Conservation (phyloP, 2,329 filamentous ascomycete genomes). For the Hymenoscyphus infarciens region DNA sequence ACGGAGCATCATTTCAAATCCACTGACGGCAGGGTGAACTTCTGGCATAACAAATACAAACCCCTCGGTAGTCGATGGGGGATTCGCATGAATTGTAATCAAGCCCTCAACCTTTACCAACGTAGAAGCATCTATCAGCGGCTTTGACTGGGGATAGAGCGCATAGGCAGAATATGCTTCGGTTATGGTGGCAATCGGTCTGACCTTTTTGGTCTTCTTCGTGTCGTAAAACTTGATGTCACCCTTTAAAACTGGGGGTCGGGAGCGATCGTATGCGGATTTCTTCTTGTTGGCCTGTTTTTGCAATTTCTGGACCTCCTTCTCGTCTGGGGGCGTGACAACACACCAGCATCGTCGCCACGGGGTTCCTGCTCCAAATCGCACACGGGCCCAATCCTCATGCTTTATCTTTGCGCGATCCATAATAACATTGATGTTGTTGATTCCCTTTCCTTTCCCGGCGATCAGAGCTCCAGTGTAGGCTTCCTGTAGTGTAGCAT, state of each 20-base stretch:
- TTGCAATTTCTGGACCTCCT: slow-evolving; percentile 78
- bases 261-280: slow-evolving; percentile 75
- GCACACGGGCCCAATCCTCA: slow-evolving; percentile 91
- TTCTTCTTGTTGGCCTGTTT: slow-evolving; percentile 79
- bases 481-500: slow-evolving; percentile 87
- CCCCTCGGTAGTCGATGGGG: slow-evolving; percentile 77
- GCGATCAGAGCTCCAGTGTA: slow-evolving; percentile 96
- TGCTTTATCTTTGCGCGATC: slow-evolving; percentile 72
- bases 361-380: slow-evolving; percentile 92
- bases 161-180: slow-evolving; percentile 91
- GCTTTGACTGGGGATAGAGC: slow-evolving; percentile 92
- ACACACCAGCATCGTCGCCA: slow-evolving; percentile 98
- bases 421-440: slow-evolving; percentile 88
- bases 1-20: slow-evolving; percentile 91
- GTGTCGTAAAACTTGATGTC: slow-evolving; percentile 94
- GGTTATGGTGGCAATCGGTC: slow-evolving; percentile 85
- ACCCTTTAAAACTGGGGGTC: slow-evolving; percentile 68
- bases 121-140: slow-evolving; percentile 89
- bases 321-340: slow-evolving; percentile 87
- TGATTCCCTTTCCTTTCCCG: slow-evolving; percentile 83
- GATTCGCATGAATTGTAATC: slow-evolving; percentile 79
- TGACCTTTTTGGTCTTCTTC: slow-evolving; percentile 83
- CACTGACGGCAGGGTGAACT: slow-evolving; percentile 81
- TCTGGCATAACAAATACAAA: slow-evolving; percentile 99
- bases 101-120: slow-evolving; percentile 89